phyloP scores from a whole-genome alignment of 179 eudicot genomes.

The Silene noctiflora region DNA sequence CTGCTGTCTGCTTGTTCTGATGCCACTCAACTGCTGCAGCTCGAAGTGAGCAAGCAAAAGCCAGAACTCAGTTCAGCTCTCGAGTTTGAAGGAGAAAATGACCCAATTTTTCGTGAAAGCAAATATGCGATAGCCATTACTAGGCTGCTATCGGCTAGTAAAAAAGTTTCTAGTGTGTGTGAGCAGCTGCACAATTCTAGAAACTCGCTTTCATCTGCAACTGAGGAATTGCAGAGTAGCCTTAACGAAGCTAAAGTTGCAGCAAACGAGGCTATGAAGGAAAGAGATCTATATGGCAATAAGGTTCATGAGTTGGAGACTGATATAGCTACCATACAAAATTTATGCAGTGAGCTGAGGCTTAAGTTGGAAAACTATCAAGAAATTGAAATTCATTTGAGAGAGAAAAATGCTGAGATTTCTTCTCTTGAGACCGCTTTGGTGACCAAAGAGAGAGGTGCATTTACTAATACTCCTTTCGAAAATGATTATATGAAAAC shows the following conservation, averaged over 20 bases:
- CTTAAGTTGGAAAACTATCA: constrained; percentile 47
- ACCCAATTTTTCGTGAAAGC: constrained; percentile 23
- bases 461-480: background rate
- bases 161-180: constrained; percentile 42
- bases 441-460: constrained; percentile 49
- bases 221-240: constrained; percentile 45
- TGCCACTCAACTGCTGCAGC: constrained; percentile 48
- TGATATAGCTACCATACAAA: constrained; percentile 50
- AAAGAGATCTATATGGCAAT: constrained; percentile 42
- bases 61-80: constrained; percentile 29
- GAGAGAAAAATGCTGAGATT: constrained; percentile 57
- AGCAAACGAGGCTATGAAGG: constrained; percentile 44
- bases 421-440: constrained; percentile 37
- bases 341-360: constrained; percentile 48
- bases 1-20: constrained; percentile 60
- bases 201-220: constrained; percentile 31
- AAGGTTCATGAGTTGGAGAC: constrained; percentile 56
- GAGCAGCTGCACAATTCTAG: constrained; percentile 41
- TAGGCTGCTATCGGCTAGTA: constrained; percentile 45
- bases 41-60: constrained; percentile 27
- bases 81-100: constrained; percentile 30
- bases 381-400: constrained; percentile 41
- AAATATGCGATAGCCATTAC: constrained; percentile 35
- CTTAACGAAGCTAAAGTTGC: constrained; percentile 40
- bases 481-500: background rate